Evolutionary conservation across 257 asterid genomes (phyloP), one percentile per base, ranked within the genome.

Genomic region (Primulina huaijiensis): DNA sequence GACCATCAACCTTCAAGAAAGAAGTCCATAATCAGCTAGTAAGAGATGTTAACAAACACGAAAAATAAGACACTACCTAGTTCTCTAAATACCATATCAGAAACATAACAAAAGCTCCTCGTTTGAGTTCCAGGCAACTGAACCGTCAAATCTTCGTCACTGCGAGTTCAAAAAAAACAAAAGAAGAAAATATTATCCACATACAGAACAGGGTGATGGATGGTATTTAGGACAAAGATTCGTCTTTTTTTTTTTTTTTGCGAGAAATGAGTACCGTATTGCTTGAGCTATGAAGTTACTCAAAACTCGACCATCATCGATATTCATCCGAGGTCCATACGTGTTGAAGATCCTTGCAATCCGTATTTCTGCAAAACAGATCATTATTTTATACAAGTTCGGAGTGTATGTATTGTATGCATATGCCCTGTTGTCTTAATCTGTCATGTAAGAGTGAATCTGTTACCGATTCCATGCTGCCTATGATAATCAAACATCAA

Each of bases 331-430:
- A 10, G 98, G 98, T 17, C 98, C 98, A 62, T 92, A 92, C 8
- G 98, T 92, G 83, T 92, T 92, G 80, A 92, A 92, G 76, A 92
- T 92, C 85, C 98, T 87, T 25, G 98, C 98, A 66, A 92, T 92
- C 69, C 98, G 88, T 67, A 92, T 92, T 81, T 92, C 98, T 92
- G 89, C 72, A 38, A 1, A 38, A 10, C 3, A 38, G 50, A 7
- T 38, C 3, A 38, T 10, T 9, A 38, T 38, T 38, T 38, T 16
- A 38, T 10, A 10, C 4, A 8, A 2, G 14, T 38, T 38, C 2
- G 50, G 16, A 9, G 34, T n/a, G 33, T n/a, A 23, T 8, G 19
- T 37, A 21, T 21, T 23, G 25, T 23, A 23, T 23, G 25, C 25
- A 23, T 23, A 23, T 23, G 25, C 25, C 43, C 10, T 35, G 43